Evolutionary conservation across 352 stramenopile genomes (phyloP).

Genomic region (Pythium phragmitis): DNA sequence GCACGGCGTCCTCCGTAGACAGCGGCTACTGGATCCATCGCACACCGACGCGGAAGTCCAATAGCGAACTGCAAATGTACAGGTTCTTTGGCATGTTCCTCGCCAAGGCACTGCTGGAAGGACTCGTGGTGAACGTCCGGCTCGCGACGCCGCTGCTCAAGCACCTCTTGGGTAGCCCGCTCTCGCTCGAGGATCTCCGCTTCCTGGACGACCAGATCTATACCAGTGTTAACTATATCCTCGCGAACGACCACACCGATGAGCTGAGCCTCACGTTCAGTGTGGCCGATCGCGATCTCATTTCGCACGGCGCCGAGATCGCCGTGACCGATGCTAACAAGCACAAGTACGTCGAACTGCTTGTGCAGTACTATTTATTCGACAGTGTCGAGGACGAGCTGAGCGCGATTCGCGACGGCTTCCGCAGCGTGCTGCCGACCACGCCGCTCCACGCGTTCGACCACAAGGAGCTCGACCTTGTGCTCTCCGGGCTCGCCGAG

Average conservation of each 20-base stretch:
- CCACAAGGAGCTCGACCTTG: constrained; percentile 95
- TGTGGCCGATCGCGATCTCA: constrained; percentile 55
- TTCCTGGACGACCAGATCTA: constrained; percentile 75
- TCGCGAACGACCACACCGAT: constrained; percentile 52
- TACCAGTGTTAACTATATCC: constrained; percentile 61
- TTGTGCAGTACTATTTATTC: constrained; percentile 95
- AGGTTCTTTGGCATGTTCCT: constrained; percentile 79
- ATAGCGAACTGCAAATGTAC: constrained; percentile 61
- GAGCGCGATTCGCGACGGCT: constrained; percentile 70
- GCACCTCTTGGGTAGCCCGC: constrained; percentile 57
- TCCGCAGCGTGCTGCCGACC: constrained; percentile 95
- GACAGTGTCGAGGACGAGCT: constrained; percentile 91
- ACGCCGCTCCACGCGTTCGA: constrained; percentile 97
- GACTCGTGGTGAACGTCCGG: constrained; percentile 63
- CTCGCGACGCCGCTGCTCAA: constrained; percentile 68
- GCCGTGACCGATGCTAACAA: constrained; percentile 95
- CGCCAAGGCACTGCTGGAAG: constrained; percentile 71
- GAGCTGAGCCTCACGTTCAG: constrained; percentile 64
- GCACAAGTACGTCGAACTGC: constrained; percentile 89
- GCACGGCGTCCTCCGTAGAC: constrained; percentile 42
- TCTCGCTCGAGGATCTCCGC: constrained; percentile 61
- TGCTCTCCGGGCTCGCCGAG: constrained; percentile 63
- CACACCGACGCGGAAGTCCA: constrained; percentile 21
- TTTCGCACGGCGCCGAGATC: constrained; percentile 54
- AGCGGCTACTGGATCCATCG: constrained; percentile 70